Evolutionary conservation across 345 rosid genomes (phyloP), one percentile per base, ranked within the genome.

Genomic region (Cardamine resedifolia): DNA sequence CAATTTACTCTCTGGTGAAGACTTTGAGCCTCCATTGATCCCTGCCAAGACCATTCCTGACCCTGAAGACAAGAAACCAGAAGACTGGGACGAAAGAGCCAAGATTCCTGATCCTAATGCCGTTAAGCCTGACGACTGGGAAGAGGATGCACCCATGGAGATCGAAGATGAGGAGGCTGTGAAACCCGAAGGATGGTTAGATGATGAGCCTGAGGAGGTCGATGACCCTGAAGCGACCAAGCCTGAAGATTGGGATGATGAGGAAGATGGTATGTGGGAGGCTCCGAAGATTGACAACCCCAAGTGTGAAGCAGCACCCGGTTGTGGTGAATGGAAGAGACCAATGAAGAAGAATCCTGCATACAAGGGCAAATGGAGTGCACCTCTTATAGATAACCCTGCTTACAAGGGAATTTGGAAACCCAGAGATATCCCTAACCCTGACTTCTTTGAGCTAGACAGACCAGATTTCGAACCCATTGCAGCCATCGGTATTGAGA

Each of bases 231-330:
- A 90, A 18, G 97, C 97, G 4, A 66, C 90, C 36, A 90, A 90
- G 60, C 97, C 97, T 6, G 95, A 90, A 70, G 97, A 90, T 74
- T 88, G 97, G 97, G 95, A 90, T 82, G 97, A 90, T 7, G 97
- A 90, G 72, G 97, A 90, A 79, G 97, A 90, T 77, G 97, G 97
- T 77, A 88, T 86, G 76, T 90, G 94, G 92, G 97, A 90, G 66
- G 89, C 95, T 19, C 95, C 95, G 8, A 90, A 90, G 81, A 78
- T 85, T 72, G 91, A 87, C 43, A 90, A 90, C 82, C 95, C 97
- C 34, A 87, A 82, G 49, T 90, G 97, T 74, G 88, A 83, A 66
- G 10, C 78, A 57, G 89, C 82, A 61, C 97, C 97, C 0, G 97
- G 97, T 50, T 90, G 97, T 72, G 97, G 97, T 63, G 88, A 84